A percentile compares a stretch with the other conserved stretches of the same genome.
Conservation (phyloP, 2,329 filamentous ascomycete genomes). For the Zymoseptoria ardabiliae region DNA sequence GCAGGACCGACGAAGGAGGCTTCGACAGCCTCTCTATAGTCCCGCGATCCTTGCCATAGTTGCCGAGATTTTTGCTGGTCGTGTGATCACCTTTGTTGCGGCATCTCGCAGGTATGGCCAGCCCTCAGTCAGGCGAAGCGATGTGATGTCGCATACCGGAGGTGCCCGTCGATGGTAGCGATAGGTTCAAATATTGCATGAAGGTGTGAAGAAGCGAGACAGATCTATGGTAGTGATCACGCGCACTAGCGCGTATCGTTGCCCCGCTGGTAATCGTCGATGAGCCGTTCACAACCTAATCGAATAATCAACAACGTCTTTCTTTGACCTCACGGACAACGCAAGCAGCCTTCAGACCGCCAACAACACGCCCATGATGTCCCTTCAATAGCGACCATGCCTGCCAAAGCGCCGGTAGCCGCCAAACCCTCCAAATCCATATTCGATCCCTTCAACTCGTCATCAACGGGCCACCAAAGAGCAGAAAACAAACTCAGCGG, state of each 20-base stretch:
- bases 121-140: background rate
- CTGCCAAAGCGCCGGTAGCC: conserved; percentile 17
- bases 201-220: background rate
- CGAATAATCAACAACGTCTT: background rate
- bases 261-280: too few relatives aligned
- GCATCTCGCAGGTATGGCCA: background rate
- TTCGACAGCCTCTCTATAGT: background rate
- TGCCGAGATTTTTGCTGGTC: background rate
- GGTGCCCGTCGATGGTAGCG: background rate
- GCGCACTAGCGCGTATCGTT: background rate
- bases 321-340: background rate
- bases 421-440: conserved; percentile 23
- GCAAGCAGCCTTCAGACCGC: background rate
- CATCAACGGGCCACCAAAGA: conserved; percentile 75
- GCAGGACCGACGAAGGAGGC: background rate
- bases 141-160: background rate
- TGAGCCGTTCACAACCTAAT: too few relatives aligned
- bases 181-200: background rate
- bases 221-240: background rate
- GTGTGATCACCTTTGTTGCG: background rate
- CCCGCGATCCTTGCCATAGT: background rate
- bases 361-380: background rate
- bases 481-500: conserved; percentile 59
- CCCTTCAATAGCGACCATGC: conserved; percentile 9
- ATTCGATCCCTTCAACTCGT: conserved; percentile 75